Percentiles rank a stretch among this genome's conserved stretches.
phyloP scores from a whole-genome alignment of 441 rosid species.

The Jatropha multifida region DNA sequence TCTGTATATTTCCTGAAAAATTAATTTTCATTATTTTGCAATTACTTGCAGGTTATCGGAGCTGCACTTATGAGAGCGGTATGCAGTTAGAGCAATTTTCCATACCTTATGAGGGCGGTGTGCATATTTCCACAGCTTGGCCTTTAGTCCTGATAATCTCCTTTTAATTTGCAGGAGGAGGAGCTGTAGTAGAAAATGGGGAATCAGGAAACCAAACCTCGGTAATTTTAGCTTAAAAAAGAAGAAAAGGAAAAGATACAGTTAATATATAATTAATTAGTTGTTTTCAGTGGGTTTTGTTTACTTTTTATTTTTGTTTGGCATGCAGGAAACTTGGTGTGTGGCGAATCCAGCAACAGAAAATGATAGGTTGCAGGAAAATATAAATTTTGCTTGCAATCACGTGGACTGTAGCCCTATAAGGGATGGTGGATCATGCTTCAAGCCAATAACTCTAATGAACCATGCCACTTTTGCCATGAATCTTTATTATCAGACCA shows the following conservation, averaged over 20 bases:
- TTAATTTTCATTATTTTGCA: not conserved
- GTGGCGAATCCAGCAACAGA: constrained; percentile 33
- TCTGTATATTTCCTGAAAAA: not conserved
- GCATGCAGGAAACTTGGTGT: constrained; percentile 28
- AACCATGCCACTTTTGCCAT: constrained; percentile 42
- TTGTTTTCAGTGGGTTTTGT: not conserved
- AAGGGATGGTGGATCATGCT: constrained; percentile 30
- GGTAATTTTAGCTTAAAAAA: not conserved
- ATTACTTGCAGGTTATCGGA: constrained; percentile 28
- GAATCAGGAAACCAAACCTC: constrained; percentile 8
- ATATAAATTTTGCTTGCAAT: constrained; percentile 27
- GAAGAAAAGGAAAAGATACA: too few relatives aligned
- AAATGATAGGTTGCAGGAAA: constrained; percentile 14
- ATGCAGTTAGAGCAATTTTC: not conserved
- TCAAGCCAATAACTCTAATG: constrained; percentile 24
- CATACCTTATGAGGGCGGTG: constrained; percentile 15
- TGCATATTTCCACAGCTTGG: not conserved
- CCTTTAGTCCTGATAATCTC: not conserved
- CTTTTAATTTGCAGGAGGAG: constrained; percentile 25
- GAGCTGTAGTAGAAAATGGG: constrained; percentile 13
- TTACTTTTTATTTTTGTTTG: not conserved
- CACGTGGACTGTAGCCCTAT: constrained; percentile 24
- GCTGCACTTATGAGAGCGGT: constrained; percentile 34
- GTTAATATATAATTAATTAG: not conserved
- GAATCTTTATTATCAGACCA: constrained; percentile 36